Percentiles rank a stretch among this genome's conserved stretches.
phyloP scores from a whole-genome alignment of 495 filamentous ascomycete genomes.

The Hypoxylon lienhwacheense region DNA sequence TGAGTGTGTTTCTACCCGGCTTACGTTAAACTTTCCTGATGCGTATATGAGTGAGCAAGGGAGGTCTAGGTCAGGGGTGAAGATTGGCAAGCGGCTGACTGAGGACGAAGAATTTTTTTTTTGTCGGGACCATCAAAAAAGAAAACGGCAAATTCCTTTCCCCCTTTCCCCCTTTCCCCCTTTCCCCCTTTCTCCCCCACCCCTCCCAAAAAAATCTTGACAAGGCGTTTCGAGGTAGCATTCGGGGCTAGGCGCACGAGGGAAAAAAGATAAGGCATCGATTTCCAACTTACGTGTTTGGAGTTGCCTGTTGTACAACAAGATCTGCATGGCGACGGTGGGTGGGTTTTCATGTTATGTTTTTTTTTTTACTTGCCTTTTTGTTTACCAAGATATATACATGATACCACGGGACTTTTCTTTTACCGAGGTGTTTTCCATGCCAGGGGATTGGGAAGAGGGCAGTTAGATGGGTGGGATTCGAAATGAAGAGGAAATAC shows the following conservation, averaged over 20 bases:
- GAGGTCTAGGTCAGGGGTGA: slow-evolving; percentile 21
- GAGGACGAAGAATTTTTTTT: slow-evolving; percentile 11
- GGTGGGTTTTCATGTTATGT: slow-evolving; percentile 15
- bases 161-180: no score
- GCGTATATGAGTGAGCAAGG: slow-evolving; percentile 17
- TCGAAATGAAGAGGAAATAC: neutral
- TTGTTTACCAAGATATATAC: slow-evolving; percentile 23
- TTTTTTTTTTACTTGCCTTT: no score
- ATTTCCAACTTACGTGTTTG: slow-evolving; percentile 1
- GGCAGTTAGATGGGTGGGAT: slow-evolving; percentile 6
- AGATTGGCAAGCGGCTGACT: slow-evolving; percentile 10
- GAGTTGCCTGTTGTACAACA: slow-evolving; percentile 34
- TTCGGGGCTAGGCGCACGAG: slow-evolving; percentile 29
- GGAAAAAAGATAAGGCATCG: slow-evolving; percentile 32
- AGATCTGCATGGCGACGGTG: slow-evolving; percentile 31
- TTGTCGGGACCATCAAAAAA: slow-evolving; percentile 6
- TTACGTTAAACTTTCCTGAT: no score
- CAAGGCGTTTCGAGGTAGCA: slow-evolving; percentile 36
- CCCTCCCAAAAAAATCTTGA: slow-evolving; percentile 22
- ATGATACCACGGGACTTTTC: slow-evolving; percentile 34
- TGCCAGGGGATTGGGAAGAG: no score
- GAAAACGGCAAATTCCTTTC: slow-evolving; percentile 22
- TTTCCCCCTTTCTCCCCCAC: no score
- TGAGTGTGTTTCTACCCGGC: no score
- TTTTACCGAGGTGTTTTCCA: no score